Percentiles rank a stretch among this genome's conserved stretches.
phyloP scores from a whole-genome alignment of 345 rosid genomes.

The Eutrema yunnanense region DNA sequence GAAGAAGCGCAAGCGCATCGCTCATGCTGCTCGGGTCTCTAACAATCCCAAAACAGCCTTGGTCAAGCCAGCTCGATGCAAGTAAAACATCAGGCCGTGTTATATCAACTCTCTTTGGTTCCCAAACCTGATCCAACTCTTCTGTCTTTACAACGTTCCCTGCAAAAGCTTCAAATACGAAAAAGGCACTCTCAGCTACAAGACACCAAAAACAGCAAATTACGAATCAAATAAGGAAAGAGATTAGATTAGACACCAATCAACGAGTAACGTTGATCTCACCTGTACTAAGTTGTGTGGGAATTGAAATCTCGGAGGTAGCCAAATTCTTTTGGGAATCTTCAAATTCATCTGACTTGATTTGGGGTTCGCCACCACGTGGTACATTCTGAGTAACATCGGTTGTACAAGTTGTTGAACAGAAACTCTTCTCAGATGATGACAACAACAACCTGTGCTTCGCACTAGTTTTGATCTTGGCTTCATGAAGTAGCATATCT shows the following conservation, averaged over 20 bases:
- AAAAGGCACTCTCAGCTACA: not conserved
- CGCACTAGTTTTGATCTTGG: slow-evolving; percentile 57
- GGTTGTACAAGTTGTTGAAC: slow-evolving; percentile 44
- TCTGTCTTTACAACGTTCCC: slow-evolving; percentile 24
- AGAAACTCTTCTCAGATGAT: slow-evolving; percentile 57
- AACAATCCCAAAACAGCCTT: slow-evolving; percentile 37
- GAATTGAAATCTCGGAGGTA: slow-evolving; percentile 53
- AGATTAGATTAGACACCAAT: slow-evolving; percentile 11
- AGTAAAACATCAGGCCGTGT: slow-evolving; percentile 60
- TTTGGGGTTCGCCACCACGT: slow-evolving; percentile 16
- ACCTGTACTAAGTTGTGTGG: slow-evolving; percentile 53
- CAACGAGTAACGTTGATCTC: slow-evolving; percentile 31
- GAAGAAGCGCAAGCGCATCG: slow-evolving; percentile 61
- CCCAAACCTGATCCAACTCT: slow-evolving; percentile 22
- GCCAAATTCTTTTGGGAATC: slow-evolving; percentile 57
- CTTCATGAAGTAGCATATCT: slow-evolving; percentile 82
- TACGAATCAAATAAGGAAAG: not conserved
- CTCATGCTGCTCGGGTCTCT: slow-evolving; percentile 51
- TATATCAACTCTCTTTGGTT: slow-evolving; percentile 28
- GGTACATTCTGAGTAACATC: not conserved
- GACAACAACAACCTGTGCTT: slow-evolving; percentile 49
- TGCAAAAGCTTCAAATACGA: slow-evolving; percentile 1
- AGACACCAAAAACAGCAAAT: slow-evolving; percentile 3
- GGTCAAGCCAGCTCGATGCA: slow-evolving; percentile 73
- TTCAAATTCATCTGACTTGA: slow-evolving; percentile 57